Evolutionary conservation across 2,329 filamentous ascomycete species (phyloP), one percentile per base, ranked within the genome.

Genomic region (Cytospora schulzeri): DNA sequence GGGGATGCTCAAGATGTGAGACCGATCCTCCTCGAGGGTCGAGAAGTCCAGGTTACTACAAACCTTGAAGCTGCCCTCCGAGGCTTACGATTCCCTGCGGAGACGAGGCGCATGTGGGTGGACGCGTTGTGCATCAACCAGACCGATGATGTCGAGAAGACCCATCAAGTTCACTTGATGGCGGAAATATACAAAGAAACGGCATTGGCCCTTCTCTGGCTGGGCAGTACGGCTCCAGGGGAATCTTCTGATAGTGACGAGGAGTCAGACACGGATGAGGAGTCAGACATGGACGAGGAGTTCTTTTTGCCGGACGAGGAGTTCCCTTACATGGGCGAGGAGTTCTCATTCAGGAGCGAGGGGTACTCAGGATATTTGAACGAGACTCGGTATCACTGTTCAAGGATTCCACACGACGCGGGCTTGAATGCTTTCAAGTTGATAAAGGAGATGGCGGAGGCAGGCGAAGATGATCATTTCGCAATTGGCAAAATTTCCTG

Each of bases 1-100:
- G 61, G 61, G 4, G 55, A 59, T 33, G 5, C 15, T 3, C 19
- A 14, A 1, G 14, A 41, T 26, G 45, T 17, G 45, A 53, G 28
- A 7, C 54, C 54, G 9, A 63, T 63, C 28, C 15, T 38, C 4
- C 41, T 63, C 41, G 26, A 59, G 24, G 55, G 33, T 9, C 38
- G 8, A 7, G 4, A 19, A 8, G 26, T 31, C 26, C 35, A 57
- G 3, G 57, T 60, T 15, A 60, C 57, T 2, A n/a, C 5, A 5
- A 64, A 51, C 51, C 62, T 64, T 4, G 35, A 28, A 15, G 28
- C 14, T 7, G 62, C 62, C 5, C 57, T 64, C 3, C 38, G 57
- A 14, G 12, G n/a, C 28, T 31, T 60, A 5, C 50, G 62, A 2
- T 14, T 24, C 24, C 22, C 15, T 29, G 52, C 29, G 7, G 22